Evolutionary conservation across 2,329 filamentous ascomycete species (phyloP), one percentile per base, ranked within the genome.

Genomic region (Xylariaceae sp.): DNA sequence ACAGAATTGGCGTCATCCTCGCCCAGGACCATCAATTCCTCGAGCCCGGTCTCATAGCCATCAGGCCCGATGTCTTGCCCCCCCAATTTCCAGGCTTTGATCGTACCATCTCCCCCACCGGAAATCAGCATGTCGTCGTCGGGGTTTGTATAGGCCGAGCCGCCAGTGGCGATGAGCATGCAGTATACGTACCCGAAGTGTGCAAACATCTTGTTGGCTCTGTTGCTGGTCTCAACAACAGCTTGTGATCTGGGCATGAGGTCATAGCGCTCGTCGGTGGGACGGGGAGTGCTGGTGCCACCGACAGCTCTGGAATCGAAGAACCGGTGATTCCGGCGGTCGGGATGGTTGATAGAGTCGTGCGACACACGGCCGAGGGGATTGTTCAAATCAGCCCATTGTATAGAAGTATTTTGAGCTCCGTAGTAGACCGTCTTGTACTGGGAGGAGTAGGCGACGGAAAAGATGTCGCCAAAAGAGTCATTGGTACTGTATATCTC

Each of bases 131-230:
- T 82, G 56, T 97, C 91, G 21, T 86, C 82, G 1, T 88, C 82
- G 0, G 79, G 74, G 6, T 85, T 85, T 4, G 88, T 76, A 6
- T 88, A 75, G 2, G 81, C 73, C 0, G 77, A 81, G 0, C 77
- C 75, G 0, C 87, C 88, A 49, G 80, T 82, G 1, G 88, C 83
- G 48, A 98, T 75, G 5, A 95, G 75, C 92, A 97, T 97, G 65
- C 90, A 94, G 65, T 96, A 96, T 0, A 98, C 83, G 63, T 96
- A 97, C 36, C 94, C 93, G 65, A 85, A 92, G 65, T 98, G 93
- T 2, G 93, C 90, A 68, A 95, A 98, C 58, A 93, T 86, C 46
- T 77, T 80, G 46, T 95, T 87, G 45, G 91, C 85, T 19, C 86
- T 80, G 40, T 83, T 80, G 59, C 88, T 85, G 48, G 96, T 90